A percentile compares a stretch with the other conserved stretches of the same genome.
phyloP scores from a whole-genome alignment of 768 basidiomycete genomes.

The Suillus clintonianus region DNA sequence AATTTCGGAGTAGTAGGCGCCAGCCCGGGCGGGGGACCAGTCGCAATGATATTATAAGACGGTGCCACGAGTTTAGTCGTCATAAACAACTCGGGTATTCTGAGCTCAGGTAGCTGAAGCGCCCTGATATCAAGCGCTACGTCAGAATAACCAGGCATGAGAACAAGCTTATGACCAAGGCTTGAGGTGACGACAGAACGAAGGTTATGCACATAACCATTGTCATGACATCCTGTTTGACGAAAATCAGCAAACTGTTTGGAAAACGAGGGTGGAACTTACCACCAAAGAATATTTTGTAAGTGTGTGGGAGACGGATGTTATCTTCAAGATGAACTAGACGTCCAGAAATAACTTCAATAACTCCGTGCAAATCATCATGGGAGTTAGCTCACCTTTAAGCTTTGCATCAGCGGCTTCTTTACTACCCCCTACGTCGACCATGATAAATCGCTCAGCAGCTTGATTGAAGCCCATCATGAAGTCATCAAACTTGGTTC shows the following conservation, averaged over 20 bases:
- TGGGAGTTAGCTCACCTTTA: constrained; percentile 48
- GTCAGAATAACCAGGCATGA: constrained; percentile 64
- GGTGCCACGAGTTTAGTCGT: constrained; percentile 47
- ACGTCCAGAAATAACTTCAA: constrained; percentile 5
- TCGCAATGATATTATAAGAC: constrained; percentile 26
- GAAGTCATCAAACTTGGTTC: constrained; percentile 61
- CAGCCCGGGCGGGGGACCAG: constrained; percentile 27
- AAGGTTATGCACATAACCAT: constrained; percentile 66
- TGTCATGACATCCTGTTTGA: constrained; percentile 65
- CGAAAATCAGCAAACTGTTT: not conserved
- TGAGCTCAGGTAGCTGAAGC: constrained; percentile 55
- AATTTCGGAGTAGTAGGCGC: constrained; percentile 15
- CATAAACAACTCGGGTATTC: constrained; percentile 62
- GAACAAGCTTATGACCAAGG: constrained; percentile 61
- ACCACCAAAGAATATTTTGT: constrained; percentile 72
- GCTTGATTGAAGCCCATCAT: constrained; percentile 72
- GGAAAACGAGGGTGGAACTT: constrained; percentile 12
- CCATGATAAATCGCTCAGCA: constrained; percentile 62
- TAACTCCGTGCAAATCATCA: not conserved
- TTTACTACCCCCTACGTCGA: constrained; percentile 71
- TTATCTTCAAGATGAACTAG: constrained; percentile 43
- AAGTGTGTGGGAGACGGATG: constrained; percentile 58
- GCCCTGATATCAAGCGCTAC: constrained; percentile 59
- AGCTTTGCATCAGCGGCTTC: constrained; percentile 78
- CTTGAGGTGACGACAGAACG: constrained; percentile 67